These are phyloP conservation scores for Citrus trifoliata DNA, from an alignment of 345 rosid genomes.

Conservation along the genomic window DNA sequence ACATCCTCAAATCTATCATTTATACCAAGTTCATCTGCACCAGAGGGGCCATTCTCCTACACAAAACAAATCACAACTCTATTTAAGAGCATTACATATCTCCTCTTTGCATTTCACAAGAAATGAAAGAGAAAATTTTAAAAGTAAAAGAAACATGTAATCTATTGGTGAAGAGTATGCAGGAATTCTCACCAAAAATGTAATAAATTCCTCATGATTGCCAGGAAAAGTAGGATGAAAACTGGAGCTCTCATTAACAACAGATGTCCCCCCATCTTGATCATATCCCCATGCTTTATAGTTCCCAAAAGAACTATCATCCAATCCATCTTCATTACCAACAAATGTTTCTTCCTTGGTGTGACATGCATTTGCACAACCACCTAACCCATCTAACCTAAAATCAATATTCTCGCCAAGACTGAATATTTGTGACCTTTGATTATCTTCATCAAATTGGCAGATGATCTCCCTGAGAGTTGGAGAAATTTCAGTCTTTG, in stretches of 20 bases:
- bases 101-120: neutral
- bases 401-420: neutral
- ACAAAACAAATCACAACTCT: slow-evolving; percentile 8
- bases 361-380: slow-evolving; percentile 35
- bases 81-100: neutral
- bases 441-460: slow-evolving; percentile 72
- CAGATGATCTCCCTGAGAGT: slow-evolving; percentile 50
- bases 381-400: neutral
- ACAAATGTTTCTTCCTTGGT: neutral
- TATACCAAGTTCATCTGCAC: slow-evolving; percentile 23
- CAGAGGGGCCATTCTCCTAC: slow-evolving; percentile 26
- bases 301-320: neutral
- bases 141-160: neutral
- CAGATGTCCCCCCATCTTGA: slow-evolving; percentile 39
- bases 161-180: neutral
- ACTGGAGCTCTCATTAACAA: slow-evolving; percentile 42
- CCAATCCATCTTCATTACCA: slow-evolving; percentile 4
- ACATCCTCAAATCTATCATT: slow-evolving; percentile 48
- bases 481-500: slow-evolving; percentile 74
- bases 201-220: slow-evolving; percentile 50
- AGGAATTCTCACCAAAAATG: neutral
- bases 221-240: slow-evolving; percentile 44
- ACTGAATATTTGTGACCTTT: slow-evolving; percentile 33
- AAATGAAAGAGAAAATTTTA: neutral
- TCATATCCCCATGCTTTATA: slow-evolving; percentile 2